Conservation (phyloP, 1,139 yeast species). For the Saccharomyces pastorianus region DNA sequence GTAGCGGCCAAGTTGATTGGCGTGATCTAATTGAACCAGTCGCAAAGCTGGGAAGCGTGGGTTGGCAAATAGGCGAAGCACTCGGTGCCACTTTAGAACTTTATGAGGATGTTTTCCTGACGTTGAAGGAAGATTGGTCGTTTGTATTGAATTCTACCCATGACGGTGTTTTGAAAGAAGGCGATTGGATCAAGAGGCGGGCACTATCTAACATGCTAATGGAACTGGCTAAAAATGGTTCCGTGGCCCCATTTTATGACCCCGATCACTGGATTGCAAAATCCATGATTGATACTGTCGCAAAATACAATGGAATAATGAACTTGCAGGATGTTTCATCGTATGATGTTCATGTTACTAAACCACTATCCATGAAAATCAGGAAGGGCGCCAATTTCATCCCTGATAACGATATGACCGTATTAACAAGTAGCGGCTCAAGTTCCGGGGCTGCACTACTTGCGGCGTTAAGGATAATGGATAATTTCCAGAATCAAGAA, state of each 20-base stretch:
- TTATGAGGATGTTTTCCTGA: slow-evolving; percentile 33
- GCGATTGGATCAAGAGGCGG: slow-evolving; percentile 56
- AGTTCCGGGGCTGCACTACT: slow-evolving; percentile 78
- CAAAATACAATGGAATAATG: slow-evolving; percentile 53
- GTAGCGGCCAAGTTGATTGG: slow-evolving; percentile 71
- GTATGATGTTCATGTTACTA: slow-evolving; percentile 49
- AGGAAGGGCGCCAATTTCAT: slow-evolving; percentile 19
- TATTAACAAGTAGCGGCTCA: slow-evolving; percentile 67
- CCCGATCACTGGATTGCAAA: slow-evolving; percentile 68
- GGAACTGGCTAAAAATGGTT: slow-evolving; percentile 64
- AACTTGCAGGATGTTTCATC: slow-evolving; percentile 52
- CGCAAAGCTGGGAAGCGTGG: slow-evolving; percentile 53
- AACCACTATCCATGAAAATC: slow-evolving; percentile 42
- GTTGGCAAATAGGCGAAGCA: slow-evolving; percentile 53
- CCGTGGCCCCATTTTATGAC: slow-evolving; percentile 71
- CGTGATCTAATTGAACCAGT: slow-evolving; percentile 68
- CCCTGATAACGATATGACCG: slow-evolving; percentile 41
- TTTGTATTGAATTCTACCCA: slow-evolving; percentile 38
- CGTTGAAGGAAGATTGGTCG: slow-evolving; percentile 42
- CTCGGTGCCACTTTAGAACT: slow-evolving; percentile 39
- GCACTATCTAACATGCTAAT: slow-evolving; percentile 59
- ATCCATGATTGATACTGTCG: slow-evolving; percentile 41
- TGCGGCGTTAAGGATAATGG: slow-evolving; percentile 61
- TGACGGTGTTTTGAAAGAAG: slow-evolving; percentile 36
- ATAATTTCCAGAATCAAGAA: slow-evolving; percentile 35